A percentile compares a stretch with the other conserved stretches of the same genome.
These are phyloP conservation scores for Castanea mollissima DNA, from an alignment of 306 rosid species.

Conservation along the genomic window DNA sequence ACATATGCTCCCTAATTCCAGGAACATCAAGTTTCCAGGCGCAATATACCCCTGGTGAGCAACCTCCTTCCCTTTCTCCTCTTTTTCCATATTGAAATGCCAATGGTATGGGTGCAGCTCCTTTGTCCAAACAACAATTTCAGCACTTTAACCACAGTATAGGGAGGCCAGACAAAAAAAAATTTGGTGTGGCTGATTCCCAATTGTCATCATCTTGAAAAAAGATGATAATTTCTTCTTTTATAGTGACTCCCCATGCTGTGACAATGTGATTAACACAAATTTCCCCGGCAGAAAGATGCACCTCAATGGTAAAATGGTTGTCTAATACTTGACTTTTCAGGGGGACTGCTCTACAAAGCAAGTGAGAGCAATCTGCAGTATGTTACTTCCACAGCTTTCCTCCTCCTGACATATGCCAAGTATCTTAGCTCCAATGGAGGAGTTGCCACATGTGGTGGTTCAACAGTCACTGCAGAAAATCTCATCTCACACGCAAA, in stretches of 20 bases:
- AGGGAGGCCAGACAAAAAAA: not conserved
- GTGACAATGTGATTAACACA: not conserved
- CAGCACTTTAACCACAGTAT: not conserved
- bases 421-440: slow-evolving; percentile 50
- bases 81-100: not conserved
- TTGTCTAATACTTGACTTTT: not conserved
- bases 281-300: not conserved
- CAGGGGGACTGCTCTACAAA: slow-evolving; percentile 74
- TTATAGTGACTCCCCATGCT: not conserved
- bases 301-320: not conserved
- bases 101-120: not conserved
- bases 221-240: not conserved
- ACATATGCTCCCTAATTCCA: slow-evolving; percentile 68
- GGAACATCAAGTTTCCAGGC: slow-evolving; percentile 67
- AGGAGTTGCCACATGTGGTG: slow-evolving; percentile 43
- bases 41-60: slow-evolving; percentile 75
- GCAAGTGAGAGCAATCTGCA: slow-evolving; percentile 85
- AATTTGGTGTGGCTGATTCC: too few relatives aligned
- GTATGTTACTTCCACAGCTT: slow-evolving; percentile 63
- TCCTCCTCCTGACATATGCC: slow-evolving; percentile 60
- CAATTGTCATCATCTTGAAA: not conserved
- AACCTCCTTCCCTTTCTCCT: not conserved
- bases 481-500: slow-evolving; percentile 49
- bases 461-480: slow-evolving; percentile 40
- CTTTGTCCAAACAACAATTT: not conserved